These are phyloP conservation scores for Solanum chacoense DNA, from an alignment of 305 asterid species.

Conservation along the genomic window DNA sequence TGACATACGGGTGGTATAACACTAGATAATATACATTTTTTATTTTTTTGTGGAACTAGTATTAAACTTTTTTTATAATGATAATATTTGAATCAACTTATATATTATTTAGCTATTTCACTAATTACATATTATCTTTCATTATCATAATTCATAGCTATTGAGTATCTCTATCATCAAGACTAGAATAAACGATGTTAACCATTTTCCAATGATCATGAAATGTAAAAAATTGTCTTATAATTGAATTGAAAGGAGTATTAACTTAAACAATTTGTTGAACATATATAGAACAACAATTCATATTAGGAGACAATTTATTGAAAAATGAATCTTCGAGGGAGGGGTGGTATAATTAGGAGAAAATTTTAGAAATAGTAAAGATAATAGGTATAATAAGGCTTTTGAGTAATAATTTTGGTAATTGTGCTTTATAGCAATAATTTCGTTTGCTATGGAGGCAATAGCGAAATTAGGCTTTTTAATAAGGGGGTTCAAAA, in stretches of 20 bases:
- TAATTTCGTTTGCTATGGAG: neutral
- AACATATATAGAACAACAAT: neutral
- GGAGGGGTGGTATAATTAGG: neutral
- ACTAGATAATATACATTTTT: no score
- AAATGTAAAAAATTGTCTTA: neutral
- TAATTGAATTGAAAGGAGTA: neutral
- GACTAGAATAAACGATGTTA: neutral
- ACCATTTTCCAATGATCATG: neutral
- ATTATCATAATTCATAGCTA: no score
- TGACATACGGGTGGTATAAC: neutral
- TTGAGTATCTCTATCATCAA: neutral
- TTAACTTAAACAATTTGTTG: neutral
- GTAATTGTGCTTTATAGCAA: neutral
- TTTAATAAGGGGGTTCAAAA: no score
- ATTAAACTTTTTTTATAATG: no score
- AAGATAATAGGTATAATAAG: neutral
- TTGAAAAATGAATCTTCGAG: no score
- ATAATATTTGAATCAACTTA: no score
- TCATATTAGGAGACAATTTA: neutral
- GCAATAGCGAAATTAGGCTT: fast-evolving
- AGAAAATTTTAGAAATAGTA: neutral
- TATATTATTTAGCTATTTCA: no score
- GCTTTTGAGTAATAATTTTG: neutral
- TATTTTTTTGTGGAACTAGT: no score
- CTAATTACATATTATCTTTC: neutral